Conservation (phyloP, 306 rosid genomes). For the Lagenaria siceraria region DNA sequence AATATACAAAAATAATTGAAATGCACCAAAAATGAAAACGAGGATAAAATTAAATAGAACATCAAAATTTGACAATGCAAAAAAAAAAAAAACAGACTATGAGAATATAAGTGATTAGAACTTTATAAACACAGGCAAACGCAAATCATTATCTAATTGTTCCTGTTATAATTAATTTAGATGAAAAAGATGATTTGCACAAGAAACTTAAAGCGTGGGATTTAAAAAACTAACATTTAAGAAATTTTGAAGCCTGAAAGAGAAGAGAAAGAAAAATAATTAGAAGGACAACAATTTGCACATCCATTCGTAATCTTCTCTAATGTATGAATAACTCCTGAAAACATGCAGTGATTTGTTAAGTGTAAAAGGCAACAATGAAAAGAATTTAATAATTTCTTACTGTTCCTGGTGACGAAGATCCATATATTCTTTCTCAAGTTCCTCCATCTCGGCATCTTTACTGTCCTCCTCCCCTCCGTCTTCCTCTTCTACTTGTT, state of each 20-base stretch:
- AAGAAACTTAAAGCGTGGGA: neutral
- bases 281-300: neutral
- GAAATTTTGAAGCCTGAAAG: neutral
- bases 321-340: neutral
- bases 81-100: neutral
- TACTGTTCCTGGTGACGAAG: slow-evolving; percentile 67
- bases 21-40: neutral
- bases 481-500: slow-evolving; percentile 13
- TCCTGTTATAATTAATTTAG: neutral
- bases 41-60: neutral
- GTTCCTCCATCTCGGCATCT: slow-evolving; percentile 68
- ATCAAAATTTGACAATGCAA: neutral
- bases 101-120: neutral
- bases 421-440: slow-evolving; percentile 58
- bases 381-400: slow-evolving; percentile 14
- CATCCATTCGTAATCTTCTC: neutral
- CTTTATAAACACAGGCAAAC: neutral
- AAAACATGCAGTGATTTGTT: neutral
- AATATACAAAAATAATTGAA: neutral
- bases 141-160: neutral
- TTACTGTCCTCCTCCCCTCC: slow-evolving; percentile 15
- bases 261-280: neutral
- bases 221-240: neutral
- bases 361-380: neutral
- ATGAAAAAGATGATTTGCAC: neutral